Conservation (phyloP, 2,329 filamentous ascomycete genomes). For the Diplodia seriata region DNA sequence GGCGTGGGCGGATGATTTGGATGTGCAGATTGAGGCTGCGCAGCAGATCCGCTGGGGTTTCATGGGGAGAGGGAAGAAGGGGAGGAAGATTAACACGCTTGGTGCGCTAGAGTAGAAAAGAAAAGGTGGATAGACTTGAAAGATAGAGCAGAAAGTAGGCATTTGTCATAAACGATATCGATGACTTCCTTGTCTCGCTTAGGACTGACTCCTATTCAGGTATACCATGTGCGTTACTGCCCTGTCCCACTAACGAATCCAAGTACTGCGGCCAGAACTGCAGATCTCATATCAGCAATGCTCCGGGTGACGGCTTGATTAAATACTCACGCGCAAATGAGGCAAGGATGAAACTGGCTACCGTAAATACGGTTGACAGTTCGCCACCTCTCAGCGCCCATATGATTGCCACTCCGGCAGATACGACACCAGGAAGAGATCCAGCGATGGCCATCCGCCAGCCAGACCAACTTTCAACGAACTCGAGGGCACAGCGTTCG, state of each 20-base stretch:
- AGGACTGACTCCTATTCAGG: too few relatives aligned
- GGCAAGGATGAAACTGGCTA: not conserved
- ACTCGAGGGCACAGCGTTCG: not conserved
- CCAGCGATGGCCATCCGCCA: not conserved
- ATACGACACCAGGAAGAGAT: not conserved
- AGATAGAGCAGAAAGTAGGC: not conserved
- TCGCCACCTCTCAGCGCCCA: not conserved
- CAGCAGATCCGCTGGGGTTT: constrained; percentile 73
- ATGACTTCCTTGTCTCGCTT: too few relatives aligned
- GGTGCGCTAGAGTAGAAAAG: not conserved
- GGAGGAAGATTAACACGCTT: not conserved
- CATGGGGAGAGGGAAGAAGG: constrained; percentile 55
- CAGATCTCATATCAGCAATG: too few relatives aligned
- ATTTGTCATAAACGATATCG: too few relatives aligned
- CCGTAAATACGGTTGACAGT: not conserved
- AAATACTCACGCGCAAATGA: not conserved
- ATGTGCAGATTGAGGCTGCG: constrained; percentile 73
- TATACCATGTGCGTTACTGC: too few relatives aligned
- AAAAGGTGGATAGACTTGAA: not conserved
- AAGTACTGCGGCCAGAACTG: not conserved
- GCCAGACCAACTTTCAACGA: not conserved
- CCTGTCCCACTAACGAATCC: not conserved
- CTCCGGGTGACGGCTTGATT: too few relatives aligned
- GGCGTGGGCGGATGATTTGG: constrained; percentile 74
- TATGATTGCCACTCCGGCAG: not conserved